Evolutionary conservation across 768 basidiomycete genomes (phyloP).

Genomic region (Psilocybe subaeruginosa): DNA sequence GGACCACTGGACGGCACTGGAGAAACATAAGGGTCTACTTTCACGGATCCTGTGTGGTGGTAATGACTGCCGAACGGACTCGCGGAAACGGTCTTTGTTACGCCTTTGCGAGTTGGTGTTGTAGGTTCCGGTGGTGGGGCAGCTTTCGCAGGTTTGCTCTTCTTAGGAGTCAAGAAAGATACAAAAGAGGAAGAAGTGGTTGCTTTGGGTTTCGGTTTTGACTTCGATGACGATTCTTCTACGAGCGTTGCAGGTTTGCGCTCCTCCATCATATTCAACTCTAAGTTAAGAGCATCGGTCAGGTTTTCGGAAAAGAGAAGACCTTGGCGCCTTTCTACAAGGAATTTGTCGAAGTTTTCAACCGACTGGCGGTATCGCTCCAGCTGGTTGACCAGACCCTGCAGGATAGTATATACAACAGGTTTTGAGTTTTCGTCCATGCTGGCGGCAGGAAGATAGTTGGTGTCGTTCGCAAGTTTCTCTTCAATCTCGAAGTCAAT

Average conservation of each 20-base stretch:
- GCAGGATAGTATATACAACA: constrained; percentile 79
- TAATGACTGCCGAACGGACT: constrained; percentile 90
- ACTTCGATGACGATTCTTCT: constrained; percentile 34
- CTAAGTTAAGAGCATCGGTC: constrained; percentile 82
- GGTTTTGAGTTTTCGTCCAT: constrained; percentile 77
- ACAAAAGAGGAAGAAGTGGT: constrained; percentile 65
- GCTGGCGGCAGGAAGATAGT: constrained; percentile 63
- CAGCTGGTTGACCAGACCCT: constrained; percentile 79
- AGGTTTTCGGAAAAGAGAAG: constrained; percentile 91
- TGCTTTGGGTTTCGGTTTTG: constrained; percentile 53
- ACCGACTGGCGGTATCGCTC: constrained; percentile 78
- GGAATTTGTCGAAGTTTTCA: constrained; percentile 80
- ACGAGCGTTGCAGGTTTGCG: constrained; percentile 28
- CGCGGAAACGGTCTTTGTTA: constrained; percentile 49
- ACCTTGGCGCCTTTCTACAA: constrained; percentile 86
- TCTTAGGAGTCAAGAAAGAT: constrained; percentile 81
- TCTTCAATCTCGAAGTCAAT: constrained; percentile 77
- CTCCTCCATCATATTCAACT: constrained; percentile 64
- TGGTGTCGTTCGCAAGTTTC: constrained; percentile 58
- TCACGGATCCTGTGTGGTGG: constrained; percentile 70
- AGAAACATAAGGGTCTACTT: constrained; percentile 71
- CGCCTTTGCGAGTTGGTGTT: constrained; percentile 44
- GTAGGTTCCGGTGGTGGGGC: constrained; percentile 41
- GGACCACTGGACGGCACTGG: constrained; percentile 59
- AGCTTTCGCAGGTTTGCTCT: constrained; percentile 48